Evolutionary conservation across 2,329 filamentous ascomycete genomes (phyloP).

Genomic region (Penicillium sp.): DNA sequence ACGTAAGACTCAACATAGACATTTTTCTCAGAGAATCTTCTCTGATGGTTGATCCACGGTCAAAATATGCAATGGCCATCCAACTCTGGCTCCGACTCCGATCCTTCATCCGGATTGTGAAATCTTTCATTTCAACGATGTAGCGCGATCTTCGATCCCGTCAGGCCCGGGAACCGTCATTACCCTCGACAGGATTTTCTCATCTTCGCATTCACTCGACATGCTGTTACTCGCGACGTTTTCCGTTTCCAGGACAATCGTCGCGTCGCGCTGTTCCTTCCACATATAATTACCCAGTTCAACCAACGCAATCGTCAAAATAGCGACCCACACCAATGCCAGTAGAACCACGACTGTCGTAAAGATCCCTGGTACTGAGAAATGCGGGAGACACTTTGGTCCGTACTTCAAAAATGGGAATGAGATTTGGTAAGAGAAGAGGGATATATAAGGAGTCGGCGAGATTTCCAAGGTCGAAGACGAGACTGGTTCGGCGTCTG

Average conservation of each 20-base stretch:
- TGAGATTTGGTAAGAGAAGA: slow-evolving; percentile 20
- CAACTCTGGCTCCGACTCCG: slow-evolving; percentile 14
- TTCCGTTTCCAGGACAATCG: neutral
- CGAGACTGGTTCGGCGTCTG: neutral
- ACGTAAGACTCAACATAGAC: neutral
- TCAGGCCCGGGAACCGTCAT: neutral
- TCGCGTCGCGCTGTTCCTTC: slow-evolving; percentile 5
- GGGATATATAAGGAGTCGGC: slow-evolving; percentile 12
- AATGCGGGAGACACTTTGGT: slow-evolving; percentile 1
- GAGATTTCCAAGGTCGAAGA: neutral
- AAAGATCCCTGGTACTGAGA: slow-evolving; percentile 17
- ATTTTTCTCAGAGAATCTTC: neutral
- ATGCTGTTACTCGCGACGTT: neutral
- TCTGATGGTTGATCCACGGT: neutral
- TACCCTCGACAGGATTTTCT: slow-evolving; percentile 13
- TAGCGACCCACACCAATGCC: slow-evolving; percentile 29
- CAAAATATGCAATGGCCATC: slow-evolving; percentile 20
- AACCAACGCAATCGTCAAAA: slow-evolving; percentile 27
- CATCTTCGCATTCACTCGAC: neutral
- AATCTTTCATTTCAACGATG: neutral
- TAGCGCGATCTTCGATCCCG: neutral
- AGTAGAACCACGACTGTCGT: slow-evolving; percentile 26
- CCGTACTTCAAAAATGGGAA: slow-evolving; percentile 18
- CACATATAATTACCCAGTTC: slow-evolving; percentile 28
- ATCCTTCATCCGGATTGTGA: slow-evolving; percentile 9